Evolutionary conservation across 164 flowering plant genomes (phyloP), one percentile per base, ranked within the genome.

Genomic region (Chloranthus sessilifolius): DNA sequence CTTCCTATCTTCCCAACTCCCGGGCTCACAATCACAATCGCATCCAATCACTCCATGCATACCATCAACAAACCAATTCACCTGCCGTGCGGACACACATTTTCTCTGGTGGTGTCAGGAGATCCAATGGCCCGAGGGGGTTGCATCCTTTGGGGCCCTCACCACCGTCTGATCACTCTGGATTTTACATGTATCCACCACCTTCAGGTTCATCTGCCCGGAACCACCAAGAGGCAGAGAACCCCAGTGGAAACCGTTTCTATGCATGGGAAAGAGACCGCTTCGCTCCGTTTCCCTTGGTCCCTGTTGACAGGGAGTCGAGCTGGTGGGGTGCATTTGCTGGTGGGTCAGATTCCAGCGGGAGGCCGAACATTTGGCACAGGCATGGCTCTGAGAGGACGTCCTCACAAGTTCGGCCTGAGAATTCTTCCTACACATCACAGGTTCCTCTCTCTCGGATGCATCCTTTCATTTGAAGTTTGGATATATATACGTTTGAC

Each of bases 251-350:
- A 15, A 68, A 43, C 52, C 78, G 75, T 1, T 80, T 73, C 47
- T 79, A 69, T 57, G 59, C 72, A 5, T 82, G 96, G 99, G 96
- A 86, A 30, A 70, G 88, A 46, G 95, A 88, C 15, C 84, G 80
- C 22, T 65, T 72, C 64, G 66, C 79, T 11, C 71, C 90, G 4
- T 77, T 73, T 55, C 74, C 82, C 2, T 40, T 64, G 47, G 69
- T 57, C 57, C 88, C 72, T 19, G 63, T 72, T 1, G 95, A 88
- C 33, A 67, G 94, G 63, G 99, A 88, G 42, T 39, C 62, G 61
- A 42, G 66, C 60, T 48, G 59, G 68, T 70, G 89, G 95, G 74
- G 77, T 21, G 52, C 75, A 42, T 72, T 77, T 53, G 41, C 70
- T 33, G 84, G 71, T 6, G n/a, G n/a, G n/a, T 59, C 83, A 23